These are phyloP conservation scores for Umbilicaria muhlenbergii DNA, from an alignment of 495 filamentous ascomycete species.

Conservation along the genomic window DNA sequence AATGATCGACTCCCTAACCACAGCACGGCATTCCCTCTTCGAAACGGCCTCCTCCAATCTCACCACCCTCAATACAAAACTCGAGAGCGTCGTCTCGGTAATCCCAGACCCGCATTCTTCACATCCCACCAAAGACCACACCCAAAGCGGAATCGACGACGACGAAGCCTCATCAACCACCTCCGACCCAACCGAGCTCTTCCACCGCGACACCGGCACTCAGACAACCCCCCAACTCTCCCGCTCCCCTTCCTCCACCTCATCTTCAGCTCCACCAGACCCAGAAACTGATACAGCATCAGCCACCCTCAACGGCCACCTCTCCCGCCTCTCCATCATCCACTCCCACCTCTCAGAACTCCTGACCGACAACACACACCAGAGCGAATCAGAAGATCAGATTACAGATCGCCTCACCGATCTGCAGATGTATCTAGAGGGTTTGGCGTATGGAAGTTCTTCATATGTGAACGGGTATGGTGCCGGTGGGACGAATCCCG, in stretches of 20 bases:
- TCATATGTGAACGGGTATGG: constrained; percentile 12
- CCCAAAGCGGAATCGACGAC: constrained; percentile 20
- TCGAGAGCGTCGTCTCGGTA: constrained; percentile 55
- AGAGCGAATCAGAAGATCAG: constrained; percentile 28
- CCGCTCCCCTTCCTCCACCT: constrained; percentile 15
- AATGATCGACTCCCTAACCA: constrained; percentile 60
- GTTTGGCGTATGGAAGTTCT: constrained; percentile 27
- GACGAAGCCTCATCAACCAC: constrained; percentile 29
- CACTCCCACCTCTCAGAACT: constrained; percentile 38
- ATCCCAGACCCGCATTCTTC: constrained; percentile 31
- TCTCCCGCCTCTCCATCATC: constrained; percentile 29
- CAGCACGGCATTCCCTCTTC: constrained; percentile 70
- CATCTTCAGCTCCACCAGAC: constrained; percentile 2
- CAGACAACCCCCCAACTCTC: constrained; percentile 54
- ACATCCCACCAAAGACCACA: constrained; percentile 8
- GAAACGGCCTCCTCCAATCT: constrained; percentile 49
- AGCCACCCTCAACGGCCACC: constrained; percentile 21
- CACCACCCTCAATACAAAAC: constrained; percentile 50
- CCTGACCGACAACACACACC: constrained; percentile 27
- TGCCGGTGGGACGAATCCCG: constrained; percentile 24
- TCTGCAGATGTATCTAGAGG: constrained; percentile 35
- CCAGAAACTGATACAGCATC: constrained; percentile 2
- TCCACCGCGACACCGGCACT: constrained; percentile 76
- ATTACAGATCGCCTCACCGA: constrained; percentile 28
- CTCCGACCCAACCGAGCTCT: constrained; percentile 69